Percentiles rank a stretch among this genome's conserved stretches.
Evolutionary conservation across 495 filamentous ascomycete species (phyloP).

Genomic region (Penicillium parvum): DNA sequence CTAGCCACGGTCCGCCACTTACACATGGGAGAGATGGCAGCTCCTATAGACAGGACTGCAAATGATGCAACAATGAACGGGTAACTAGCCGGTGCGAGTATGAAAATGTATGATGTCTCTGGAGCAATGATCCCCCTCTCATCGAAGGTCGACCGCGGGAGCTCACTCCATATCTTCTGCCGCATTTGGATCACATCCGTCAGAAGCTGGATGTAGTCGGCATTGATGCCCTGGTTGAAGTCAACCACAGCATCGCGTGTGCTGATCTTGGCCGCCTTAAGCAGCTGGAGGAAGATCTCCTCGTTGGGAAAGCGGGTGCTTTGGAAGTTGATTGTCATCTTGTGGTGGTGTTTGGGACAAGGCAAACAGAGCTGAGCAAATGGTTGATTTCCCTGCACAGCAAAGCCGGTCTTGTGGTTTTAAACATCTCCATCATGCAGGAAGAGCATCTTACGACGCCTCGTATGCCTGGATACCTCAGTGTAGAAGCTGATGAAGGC

Average conservation of each 20-base stretch:
- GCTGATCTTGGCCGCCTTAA: neutral
- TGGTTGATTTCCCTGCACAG: too few relatives aligned
- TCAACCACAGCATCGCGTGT: too few relatives aligned
- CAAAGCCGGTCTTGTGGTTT: too few relatives aligned
- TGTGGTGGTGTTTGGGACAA: too few relatives aligned
- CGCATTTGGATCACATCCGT: neutral
- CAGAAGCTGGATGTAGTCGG: neutral
- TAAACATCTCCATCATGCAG: too few relatives aligned
- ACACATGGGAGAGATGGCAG: neutral
- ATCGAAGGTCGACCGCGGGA: neutral
- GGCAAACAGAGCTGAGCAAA: too few relatives aligned
- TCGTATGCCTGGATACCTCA: too few relatives aligned
- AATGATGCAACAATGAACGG: neutral
- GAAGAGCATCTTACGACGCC: too few relatives aligned
- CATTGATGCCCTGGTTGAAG: too few relatives aligned
- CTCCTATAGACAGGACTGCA: neutral
- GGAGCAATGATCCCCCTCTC: neutral
- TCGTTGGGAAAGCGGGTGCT: neutral
- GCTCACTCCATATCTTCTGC: neutral
- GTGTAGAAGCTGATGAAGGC: too few relatives aligned
- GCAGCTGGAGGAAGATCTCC: neutral
- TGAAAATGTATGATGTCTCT: neutral
- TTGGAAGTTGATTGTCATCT: neutral
- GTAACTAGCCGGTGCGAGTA: neutral
- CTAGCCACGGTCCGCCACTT: neutral